These are phyloP conservation scores for Penicillium cinerascens DNA, from an alignment of 495 filamentous ascomycete species.

Conservation along the genomic window DNA sequence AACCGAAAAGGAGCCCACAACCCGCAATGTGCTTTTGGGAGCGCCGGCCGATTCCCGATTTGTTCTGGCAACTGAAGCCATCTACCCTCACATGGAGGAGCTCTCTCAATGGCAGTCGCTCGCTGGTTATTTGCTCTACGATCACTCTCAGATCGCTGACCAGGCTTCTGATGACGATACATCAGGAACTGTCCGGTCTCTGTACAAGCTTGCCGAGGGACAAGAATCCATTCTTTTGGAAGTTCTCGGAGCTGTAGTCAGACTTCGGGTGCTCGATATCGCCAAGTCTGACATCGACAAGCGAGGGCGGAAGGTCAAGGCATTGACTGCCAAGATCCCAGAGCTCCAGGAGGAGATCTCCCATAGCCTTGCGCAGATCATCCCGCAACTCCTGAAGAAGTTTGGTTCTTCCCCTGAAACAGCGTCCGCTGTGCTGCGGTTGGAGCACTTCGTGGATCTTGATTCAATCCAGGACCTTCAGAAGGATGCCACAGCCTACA, in stretches of 20 bases:
- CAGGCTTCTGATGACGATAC: constrained; percentile 52
- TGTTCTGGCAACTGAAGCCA: constrained; percentile 74
- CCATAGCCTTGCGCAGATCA: constrained; percentile 66
- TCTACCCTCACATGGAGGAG: constrained; percentile 77
- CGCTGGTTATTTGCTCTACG: constrained; percentile 85
- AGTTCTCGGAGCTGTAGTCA: constrained; percentile 76
- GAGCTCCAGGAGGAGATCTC: constrained; percentile 72
- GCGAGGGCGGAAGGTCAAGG: constrained; percentile 61
- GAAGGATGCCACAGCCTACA: constrained; percentile 78
- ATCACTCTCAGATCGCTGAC: constrained; percentile 64
- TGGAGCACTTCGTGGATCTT: constrained; percentile 85
- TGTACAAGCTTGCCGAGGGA: constrained; percentile 67
- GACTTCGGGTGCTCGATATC: constrained; percentile 56
- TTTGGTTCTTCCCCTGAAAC: constrained; percentile 86
- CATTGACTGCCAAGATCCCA: constrained; percentile 53
- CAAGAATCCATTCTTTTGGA: constrained; percentile 87
- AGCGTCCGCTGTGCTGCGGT: constrained; percentile 75
- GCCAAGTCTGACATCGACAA: constrained; percentile 55
- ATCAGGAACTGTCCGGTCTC: constrained; percentile 53
- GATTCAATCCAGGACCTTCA: constrained; percentile 86
- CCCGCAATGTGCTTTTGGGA: constrained; percentile 38
- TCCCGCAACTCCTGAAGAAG: constrained; percentile 84
- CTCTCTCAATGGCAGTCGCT: constrained; percentile 83
- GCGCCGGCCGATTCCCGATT: constrained; percentile 69
- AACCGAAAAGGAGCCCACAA: constrained; percentile 32